Evolutionary conservation across 257 asterid genomes (phyloP).

Genomic region (Jaltomata sinuosa): DNA sequence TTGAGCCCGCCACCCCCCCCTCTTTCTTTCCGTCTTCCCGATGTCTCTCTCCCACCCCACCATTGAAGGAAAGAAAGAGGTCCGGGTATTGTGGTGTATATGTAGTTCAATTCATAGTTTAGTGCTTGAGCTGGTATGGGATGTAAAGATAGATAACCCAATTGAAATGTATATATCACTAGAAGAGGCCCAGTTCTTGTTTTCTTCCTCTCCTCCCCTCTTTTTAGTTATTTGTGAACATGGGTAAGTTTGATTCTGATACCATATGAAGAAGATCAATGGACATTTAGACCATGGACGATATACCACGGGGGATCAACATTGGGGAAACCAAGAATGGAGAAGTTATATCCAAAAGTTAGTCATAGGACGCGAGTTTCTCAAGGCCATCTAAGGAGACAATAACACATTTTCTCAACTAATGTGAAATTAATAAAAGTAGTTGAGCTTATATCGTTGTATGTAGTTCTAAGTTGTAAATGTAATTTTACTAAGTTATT

Average conservation of each 20-base stretch:
- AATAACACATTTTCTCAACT: neutral
- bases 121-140: neutral
- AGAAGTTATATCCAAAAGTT: too few relatives aligned
- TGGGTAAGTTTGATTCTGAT: too few relatives aligned
- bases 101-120: neutral
- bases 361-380: too few relatives aligned
- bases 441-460: too few relatives aligned
- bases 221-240: neutral
- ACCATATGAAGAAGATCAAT: neutral
- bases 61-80: neutral
- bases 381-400: neutral
- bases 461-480: too few relatives aligned
- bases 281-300: neutral
- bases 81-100: neutral
- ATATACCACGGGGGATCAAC: neutral
- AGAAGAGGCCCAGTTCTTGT: neutral
- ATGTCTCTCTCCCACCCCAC: neutral
- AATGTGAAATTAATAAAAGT: too few relatives aligned
- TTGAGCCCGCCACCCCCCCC: neutral
- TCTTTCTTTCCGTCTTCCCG: neutral
- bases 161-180: slow-evolving; percentile 1
- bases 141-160: slow-evolving; percentile 1
- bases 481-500: too few relatives aligned
- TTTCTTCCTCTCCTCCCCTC: neutral
- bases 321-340: neutral